Evolutionary conservation across 2,329 filamentous ascomycete genomes (phyloP).

Genomic region (Hyphodiscus sp.): DNA sequence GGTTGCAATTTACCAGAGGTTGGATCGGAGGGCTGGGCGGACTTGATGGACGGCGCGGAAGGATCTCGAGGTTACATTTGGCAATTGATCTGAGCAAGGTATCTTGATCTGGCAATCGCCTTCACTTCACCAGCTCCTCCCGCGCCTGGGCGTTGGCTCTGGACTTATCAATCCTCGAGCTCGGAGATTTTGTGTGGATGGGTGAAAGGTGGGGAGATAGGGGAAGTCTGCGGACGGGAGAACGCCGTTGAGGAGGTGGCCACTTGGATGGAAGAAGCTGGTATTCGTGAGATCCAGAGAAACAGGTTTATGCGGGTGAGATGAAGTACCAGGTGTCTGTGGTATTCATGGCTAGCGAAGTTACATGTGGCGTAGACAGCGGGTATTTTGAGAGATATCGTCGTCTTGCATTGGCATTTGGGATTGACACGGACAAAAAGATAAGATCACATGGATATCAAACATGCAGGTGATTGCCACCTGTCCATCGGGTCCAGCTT

Average conservation of each 20-base stretch:
- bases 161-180: neutral
- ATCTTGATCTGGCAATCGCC: neutral
- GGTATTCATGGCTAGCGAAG: neutral
- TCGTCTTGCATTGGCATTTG: too few species aligned
- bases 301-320: too few species aligned
- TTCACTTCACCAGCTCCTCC: neutral
- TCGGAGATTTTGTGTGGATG: neutral
- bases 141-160: neutral
- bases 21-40: too few species aligned
- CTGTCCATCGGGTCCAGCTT: neutral
- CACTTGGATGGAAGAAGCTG: neutral
- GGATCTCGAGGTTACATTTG: neutral
- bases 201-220: neutral
- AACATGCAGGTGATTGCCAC: neutral
- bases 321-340: too few species aligned
- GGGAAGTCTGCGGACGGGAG: neutral
- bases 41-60: too few species aligned
- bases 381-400: neutral
- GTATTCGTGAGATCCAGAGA: neutral
- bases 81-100: constrained; percentile 1
- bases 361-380: neutral
- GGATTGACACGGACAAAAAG: neutral
- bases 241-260: neutral
- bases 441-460: neutral
- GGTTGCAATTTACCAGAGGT: neutral